These are phyloP conservation scores for Stagonosporopsis cucurbitacearum DNA, from an alignment of 2,329 filamentous ascomycete genomes.

Conservation along the genomic window DNA sequence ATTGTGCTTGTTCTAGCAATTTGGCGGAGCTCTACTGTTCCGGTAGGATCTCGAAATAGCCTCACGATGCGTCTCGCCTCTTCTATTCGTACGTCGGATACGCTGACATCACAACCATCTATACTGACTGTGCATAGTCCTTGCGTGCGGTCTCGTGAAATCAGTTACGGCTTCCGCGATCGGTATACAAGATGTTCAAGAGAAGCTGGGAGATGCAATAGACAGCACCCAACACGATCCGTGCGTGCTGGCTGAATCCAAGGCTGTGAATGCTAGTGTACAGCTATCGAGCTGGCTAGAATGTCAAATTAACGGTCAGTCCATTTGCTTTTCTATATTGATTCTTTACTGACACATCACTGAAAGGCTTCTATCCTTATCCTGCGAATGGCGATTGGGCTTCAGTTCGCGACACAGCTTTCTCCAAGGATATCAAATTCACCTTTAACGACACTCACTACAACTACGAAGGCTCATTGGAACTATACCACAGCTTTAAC, in stretches of 20 bases:
- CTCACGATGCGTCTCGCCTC: constrained; percentile 2
- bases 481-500: constrained; percentile 39
- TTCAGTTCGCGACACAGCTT: constrained; percentile 28
- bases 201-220: background rate
- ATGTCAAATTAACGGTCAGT: constrained; percentile 40
- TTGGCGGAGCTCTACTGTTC: background rate
- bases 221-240: constrained; percentile 22
- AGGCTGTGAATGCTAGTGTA: constrained; percentile 34
- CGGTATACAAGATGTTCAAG: background rate
- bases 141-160: background rate
- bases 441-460: constrained; percentile 45
- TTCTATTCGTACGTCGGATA: background rate
- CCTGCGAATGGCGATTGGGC: constrained; percentile 42
- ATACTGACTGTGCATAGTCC: background rate
- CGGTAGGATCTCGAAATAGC: no score
- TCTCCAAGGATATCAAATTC: constrained; percentile 36
- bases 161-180: background rate
- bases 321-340: background rate
- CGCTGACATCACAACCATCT: background rate
- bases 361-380: constrained; percentile 40
- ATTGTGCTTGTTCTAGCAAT: no score
- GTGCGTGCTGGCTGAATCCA: constrained; percentile 31
- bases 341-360: background rate
- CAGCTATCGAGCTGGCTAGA: constrained; percentile 42
- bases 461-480: constrained; percentile 37